Evolutionary conservation across 495 filamentous ascomycete species (phyloP), one percentile per base, ranked within the genome.

Genomic region (Penicillium crystallinum): DNA sequence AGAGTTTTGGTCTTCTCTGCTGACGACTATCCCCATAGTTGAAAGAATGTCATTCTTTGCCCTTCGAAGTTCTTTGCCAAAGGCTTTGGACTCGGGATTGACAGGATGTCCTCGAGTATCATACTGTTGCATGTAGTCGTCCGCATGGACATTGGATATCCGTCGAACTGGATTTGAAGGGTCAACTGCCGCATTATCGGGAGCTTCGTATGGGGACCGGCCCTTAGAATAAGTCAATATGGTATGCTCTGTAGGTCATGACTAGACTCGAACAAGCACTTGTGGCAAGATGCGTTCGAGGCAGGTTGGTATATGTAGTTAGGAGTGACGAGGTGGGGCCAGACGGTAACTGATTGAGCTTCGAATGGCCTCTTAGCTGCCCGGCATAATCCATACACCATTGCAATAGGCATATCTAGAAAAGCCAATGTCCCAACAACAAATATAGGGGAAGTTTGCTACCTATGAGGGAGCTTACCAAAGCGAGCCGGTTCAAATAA

Each of bases 201-300:
- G 81, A 44, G 81, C 74, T 58, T 89, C 85, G 51, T 88, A 89
- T 42, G 84, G 85, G 8, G 85, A 88, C 12, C 87, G 80, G 50
- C 86, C 87, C 86, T 86, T 59, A n/a, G 23, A 42, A 35, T 23
- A 17, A 22, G 56, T 72, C 27, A 71, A 56, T 59, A 55, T 21
- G 56, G 30, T 31, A 41, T 42, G 18, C 30, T 40, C 33, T 31
- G 10, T 22, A 10, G 33, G 3, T 43, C 18, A 3, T 18, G 15
- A 29, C 25, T 29, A 29, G 4, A 10, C 9, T 17, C 25, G 18
- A 43, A 17, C 4, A 27, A 4, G 7, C 39, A 30, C 23, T 27
- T 43, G n/a, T 30, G 40, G 40, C n/a, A 18, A 43, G 40, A 30
- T 8, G 8, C 23, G 40, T 15, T 25, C 27, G 22, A 22, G 40